phyloP scores from a whole-genome alignment of 345 rosid species.

The Aurinia saxatilis region DNA sequence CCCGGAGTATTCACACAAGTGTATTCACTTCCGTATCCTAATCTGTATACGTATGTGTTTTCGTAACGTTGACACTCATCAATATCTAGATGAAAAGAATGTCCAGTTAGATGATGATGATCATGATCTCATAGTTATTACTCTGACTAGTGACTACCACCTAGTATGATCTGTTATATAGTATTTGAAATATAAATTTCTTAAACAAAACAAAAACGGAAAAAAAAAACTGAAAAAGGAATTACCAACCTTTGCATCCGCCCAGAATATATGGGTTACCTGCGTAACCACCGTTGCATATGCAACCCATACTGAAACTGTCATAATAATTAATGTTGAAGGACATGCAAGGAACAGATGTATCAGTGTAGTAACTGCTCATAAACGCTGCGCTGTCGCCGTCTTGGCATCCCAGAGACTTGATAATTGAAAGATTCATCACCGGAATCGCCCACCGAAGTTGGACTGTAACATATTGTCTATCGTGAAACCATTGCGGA shows the following conservation, averaged over 20 bases:
- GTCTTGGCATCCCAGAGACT: background rate
- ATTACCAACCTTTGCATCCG: constrained; percentile 26
- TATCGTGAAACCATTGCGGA: background rate
- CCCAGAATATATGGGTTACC: constrained; percentile 23
- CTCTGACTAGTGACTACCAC: background rate
- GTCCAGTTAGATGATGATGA: background rate
- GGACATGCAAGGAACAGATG: background rate
- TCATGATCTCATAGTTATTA: background rate
- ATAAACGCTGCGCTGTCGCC: too few species aligned
- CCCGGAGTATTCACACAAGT: background rate
- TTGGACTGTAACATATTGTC: background rate
- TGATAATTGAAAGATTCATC: background rate
- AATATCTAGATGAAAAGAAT: background rate
- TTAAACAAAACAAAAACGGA: background rate
- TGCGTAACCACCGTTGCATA: constrained; percentile 9
- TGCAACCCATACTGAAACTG: background rate
- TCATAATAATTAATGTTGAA: background rate
- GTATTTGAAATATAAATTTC: too few species aligned
- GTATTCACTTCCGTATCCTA: too few species aligned
- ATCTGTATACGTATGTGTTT: too few species aligned
- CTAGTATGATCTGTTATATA: background rate
- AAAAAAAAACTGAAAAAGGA: background rate
- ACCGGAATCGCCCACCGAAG: constrained; percentile 23
- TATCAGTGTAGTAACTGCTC: too few species aligned
- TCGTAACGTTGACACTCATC: background rate